Conservation (phyloP, 106 monocot genomes). For the Dendrobium nobile region DNA sequence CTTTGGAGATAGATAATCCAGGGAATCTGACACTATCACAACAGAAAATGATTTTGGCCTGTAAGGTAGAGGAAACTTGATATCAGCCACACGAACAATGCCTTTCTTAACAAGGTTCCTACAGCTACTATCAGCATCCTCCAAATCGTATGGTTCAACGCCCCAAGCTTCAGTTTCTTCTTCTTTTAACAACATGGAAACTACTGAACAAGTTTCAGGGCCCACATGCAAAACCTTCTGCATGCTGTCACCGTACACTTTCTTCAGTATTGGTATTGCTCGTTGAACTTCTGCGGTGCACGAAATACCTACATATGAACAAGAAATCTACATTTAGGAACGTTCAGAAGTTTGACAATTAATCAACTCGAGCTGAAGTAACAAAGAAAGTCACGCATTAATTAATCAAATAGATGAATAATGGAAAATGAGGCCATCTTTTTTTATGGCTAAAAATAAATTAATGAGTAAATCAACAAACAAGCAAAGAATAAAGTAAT, state of each 20-base stretch:
- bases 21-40: conserved; percentile 46
- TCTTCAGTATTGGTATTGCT: conserved; percentile 53
- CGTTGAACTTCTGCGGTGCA: conserved; percentile 44
- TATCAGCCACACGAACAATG: conserved; percentile 60
- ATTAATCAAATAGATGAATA: not conserved
- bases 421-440: not conserved
- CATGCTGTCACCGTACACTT: conserved; percentile 58
- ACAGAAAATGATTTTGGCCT: conserved; percentile 38
- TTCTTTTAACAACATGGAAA: conserved; percentile 52
- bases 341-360: not conserved
- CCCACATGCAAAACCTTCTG: conserved; percentile 59
- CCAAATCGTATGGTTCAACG: conserved; percentile 64
- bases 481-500: no score
- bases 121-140: conserved; percentile 60
- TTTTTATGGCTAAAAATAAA: not conserved
- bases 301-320: conserved; percentile 27
- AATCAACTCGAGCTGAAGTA: not conserved
- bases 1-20: conserved; percentile 47
- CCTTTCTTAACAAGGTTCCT: conserved; percentile 59
- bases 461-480: no score
- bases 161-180: conserved; percentile 56
- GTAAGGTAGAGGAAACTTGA: conserved; percentile 48
- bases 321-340: not conserved
- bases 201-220: conserved; percentile 55
- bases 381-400: not conserved